Evolutionary conservation across 176 grass and related monocot species (phyloP), one percentile per base, ranked within the genome.

Genomic region (Aegilops speltoides): DNA sequence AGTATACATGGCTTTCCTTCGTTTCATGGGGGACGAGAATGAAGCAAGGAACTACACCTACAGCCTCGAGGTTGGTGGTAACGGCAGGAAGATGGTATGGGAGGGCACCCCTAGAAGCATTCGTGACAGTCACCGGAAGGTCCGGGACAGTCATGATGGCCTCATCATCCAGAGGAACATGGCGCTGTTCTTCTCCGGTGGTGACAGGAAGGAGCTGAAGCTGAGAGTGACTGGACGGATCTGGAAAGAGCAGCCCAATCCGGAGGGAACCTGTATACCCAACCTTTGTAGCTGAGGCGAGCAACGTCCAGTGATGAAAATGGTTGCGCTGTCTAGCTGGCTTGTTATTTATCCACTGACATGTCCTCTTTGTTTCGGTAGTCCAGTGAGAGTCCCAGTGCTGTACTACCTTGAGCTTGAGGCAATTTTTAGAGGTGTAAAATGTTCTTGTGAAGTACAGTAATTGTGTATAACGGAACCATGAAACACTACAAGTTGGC

Each of bases 1-100:
- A 37, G 93, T 98, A 26, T 98, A 98, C 74, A 95, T 98, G 93
- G 95, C 93, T 48, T 98, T 95, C 81, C 79, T 98, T 41, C 90
- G 93, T 41, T 97, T 97, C 66, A 97, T 97, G 95, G 95, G 95
- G 7, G 93, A 97, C 22, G 95, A 97, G 74, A 94, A 91, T 19
- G 95, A 97, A 73, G 92, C 92, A 59, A 87, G 81, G 63, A 94
- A 95, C 78, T 97, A 93, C 68, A 97, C 86, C 50, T 97, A 97
- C 66, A 93, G 92, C 78, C 89, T 97, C 0, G 95, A 94, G 84
- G 95, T 97, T 20, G 93, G 93, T 2, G 89, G 84, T 16, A 97
- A 97, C 1, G 87, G 92, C 24, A 79, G 95, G 76, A 94, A 95
- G 86, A 92, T 97, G 88, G 83, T 90, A 38, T 97, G 95, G 95